Base-by-base conservation (phyloP, 2,329 filamentous ascomycete genomes). In the Colletotrichum eremochloae region DNA sequence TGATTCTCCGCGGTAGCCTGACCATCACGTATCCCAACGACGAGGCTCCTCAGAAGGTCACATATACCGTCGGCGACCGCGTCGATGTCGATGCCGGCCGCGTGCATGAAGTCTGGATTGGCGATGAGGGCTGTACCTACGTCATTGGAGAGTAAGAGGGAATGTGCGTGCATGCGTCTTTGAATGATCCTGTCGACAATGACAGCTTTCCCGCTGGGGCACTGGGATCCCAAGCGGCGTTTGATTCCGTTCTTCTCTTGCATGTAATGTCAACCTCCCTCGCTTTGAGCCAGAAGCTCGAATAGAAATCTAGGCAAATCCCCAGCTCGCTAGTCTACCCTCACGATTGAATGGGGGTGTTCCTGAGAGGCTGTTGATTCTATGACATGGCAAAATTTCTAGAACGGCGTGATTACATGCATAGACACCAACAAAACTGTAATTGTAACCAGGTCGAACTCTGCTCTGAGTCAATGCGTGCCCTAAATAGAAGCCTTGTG, bases 31-130 rank as follows among this genome's bases (percentile, higher is more conserved):
- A 92, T 76, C 92, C 91, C 0, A 80, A 90, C 15, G 91, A 93
- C 69, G 76, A 82, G 24, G 80, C 81, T 38, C 83, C 87, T 0
- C 84, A 82, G 74, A 92, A 89, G 80, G 86, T 86, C 70, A 90
- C 88, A 0, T 90, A 89, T 73, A 85, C 87, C 0, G 85, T 86
- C 1, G 92, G 92, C 1, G 87, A 87, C 52, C 84, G 91, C 50
- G 82, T 93, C 48, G 91, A 94, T 77, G 90, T 94, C 4, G 90
- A 91, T 40, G 90, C 91, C 2, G 85, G 86, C 9, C 85, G 86
- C 69, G 79, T 88, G 15, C 92, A 94, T 76, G 91, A 94, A 81
- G 92, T 94, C 1, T 93, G 91, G 89, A 86, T 93, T 58, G 91
- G 92, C 1, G 75, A 80, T 1, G 82, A 88, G 72, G 92, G 92